These are phyloP conservation scores for Solanum etuberosum DNA, from an alignment of 257 asterid genomes.

Conservation along the genomic window DNA sequence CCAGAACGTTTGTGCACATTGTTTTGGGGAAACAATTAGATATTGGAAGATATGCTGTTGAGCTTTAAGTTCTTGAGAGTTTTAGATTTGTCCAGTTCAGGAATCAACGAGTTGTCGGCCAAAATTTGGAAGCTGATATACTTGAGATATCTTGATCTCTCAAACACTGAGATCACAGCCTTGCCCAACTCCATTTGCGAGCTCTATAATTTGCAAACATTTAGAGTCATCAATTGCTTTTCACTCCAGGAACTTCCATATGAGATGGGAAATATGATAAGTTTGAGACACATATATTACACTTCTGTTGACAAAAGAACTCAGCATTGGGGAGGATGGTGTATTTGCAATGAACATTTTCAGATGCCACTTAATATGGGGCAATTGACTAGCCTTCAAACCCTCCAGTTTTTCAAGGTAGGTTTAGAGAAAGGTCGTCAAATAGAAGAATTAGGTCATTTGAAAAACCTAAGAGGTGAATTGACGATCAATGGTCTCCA, in stretches of 20 bases:
- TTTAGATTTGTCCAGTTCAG: not conserved
- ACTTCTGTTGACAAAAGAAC: fast-evolving
- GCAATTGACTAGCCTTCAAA: not conserved
- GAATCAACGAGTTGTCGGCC: not conserved
- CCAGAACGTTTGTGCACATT: not conserved
- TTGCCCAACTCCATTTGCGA: constrained; percentile 4
- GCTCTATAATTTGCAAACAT: not conserved
- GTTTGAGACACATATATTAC: not conserved
- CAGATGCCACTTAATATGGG: not conserved
- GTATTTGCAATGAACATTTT: too few relatives aligned
- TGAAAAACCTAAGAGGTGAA: not conserved
- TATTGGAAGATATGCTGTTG: not conserved
- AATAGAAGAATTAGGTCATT: not conserved
- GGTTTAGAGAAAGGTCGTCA: not conserved
- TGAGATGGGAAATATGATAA: constrained; percentile 4
- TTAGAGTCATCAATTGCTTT: not conserved
- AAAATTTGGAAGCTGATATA: not conserved
- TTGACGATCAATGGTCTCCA: not conserved
- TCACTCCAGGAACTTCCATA: not conserved
- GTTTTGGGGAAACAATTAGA: not conserved
- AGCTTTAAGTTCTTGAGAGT: not conserved
- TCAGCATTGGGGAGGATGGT: fast-evolving
- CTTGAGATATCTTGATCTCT: constrained; percentile 13
- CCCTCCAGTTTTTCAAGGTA: not conserved
- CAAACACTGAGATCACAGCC: not conserved